Base-by-base conservation (phyloP, 1,284 basidiomycete species). In the Boletus holoroseus region DNA sequence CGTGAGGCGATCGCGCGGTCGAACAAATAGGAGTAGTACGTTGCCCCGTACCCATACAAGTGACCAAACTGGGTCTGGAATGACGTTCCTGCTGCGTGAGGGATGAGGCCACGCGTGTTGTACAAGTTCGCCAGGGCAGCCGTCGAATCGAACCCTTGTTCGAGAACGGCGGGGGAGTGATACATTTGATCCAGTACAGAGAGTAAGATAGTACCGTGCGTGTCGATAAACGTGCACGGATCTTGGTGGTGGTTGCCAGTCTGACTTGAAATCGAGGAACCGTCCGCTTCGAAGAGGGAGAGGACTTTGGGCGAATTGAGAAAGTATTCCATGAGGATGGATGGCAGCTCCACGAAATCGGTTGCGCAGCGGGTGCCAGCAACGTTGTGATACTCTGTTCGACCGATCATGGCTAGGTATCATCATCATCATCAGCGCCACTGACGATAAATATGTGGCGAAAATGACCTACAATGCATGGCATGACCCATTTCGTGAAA, bases 401-500 rank as follows among this genome's bases (percentile, higher is more conserved):
- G 79, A 18, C 95, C 96, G 54, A 99, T 88, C 96, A 99, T 99
- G 1, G 95, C 94, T 96, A 38, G 3, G 22, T 26, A 7, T 47
- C 37, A 41, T 47, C 36, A 41, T 56, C 39, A 26, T 8, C 4
- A 52, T 65, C 40, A 66, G 49, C 49, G n/a, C 49, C 41, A n/a
- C 38, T 40, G 12, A n/a, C 34, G 7, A 46, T 40, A 18, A 12
- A 45, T 44, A 13, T 47, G 32, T 15, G 31, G 45, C 26, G 36
- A 53, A 53, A 37, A 35, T 49, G 36, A 76, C 92, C 78, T 63
- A 94, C 94, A 99, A 67, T 99, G 95, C 79, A 99, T 93, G 2
- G 96, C 95, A 69, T 99, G 95, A 0, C 95, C 95, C 94, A 99
- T 98, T 71, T 99, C 95, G 63, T 99, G 95, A 71, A 96, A 97